Evolutionary conservation across 306 rosid genomes (phyloP), one percentile per base, ranked within the genome.

Genomic region (Lathyrus sativus): DNA sequence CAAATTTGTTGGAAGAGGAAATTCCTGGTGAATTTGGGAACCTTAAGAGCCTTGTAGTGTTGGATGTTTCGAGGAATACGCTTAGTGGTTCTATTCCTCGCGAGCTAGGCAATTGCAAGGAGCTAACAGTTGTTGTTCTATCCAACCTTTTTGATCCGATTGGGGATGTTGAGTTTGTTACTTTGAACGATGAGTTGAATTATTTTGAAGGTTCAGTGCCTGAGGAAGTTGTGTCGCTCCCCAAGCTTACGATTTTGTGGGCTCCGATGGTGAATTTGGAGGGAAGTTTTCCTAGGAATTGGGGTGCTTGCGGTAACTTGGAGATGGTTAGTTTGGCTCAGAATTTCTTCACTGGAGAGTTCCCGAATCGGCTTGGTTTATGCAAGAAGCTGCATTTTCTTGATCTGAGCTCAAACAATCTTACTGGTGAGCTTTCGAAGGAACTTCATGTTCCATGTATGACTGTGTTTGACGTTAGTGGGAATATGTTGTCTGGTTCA

Each of bases 51-150:
- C 91, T 92, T 15, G 70, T 86, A 72, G 85, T 89, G 66, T 56
- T 92, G 67, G 98, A 92, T 80, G 89, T 92, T 82, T 92, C 98
- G 0, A 84, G 98, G 78, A 92, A 92, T 71, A 80, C 85, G 57
- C 90, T 92, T 17, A 80, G 91, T 37, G 86, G 95, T 68, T 55
- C 76, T 0, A 76, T 92, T 26, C 98, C 98, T 3, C 19, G 19
- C 0, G 82, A 78, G 78, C 90, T 92, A 19, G 96, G 96, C 65
- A 87, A 86, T 31, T 92, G 96, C 73, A 62, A 58, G 2, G 72
- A 80, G 69, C 68, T 92, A 76, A 78, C 89, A 14, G 89, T 87
- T 1, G 84, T 92, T 31, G 96, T 92, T 77, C 83, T 92, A 2
- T 92, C 98, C 0, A 89, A 90, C 70, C 78, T 84, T 35, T 87